Evolutionary conservation across 306 rosid genomes (phyloP).

Genomic region (Quercus wislizeni): DNA sequence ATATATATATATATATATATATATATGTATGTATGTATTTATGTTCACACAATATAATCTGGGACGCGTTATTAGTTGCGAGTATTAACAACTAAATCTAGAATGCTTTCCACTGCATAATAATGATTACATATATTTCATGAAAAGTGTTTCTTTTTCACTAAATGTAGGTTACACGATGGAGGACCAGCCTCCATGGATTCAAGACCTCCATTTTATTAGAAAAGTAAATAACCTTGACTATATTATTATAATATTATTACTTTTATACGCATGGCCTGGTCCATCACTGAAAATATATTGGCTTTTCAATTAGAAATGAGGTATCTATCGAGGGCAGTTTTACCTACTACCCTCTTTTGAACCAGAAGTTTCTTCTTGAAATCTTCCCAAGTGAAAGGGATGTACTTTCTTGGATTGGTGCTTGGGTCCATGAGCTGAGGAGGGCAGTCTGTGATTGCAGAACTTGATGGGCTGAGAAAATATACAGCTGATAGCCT

Average conservation of each 20-base stretch:
- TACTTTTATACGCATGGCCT: neutral
- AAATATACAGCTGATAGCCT: neutral
- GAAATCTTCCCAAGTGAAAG: neutral
- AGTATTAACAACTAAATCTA: too few relatives aligned
- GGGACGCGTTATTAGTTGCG: too few relatives aligned
- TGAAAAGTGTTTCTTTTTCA: too few relatives aligned
- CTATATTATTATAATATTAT: too few relatives aligned
- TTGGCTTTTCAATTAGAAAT: neutral
- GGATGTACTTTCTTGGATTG: neutral
- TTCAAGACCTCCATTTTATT: neutral
- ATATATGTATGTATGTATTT: too few relatives aligned
- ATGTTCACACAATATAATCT: too few relatives aligned
- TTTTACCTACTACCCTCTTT: neutral
- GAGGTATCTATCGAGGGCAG: neutral
- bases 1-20: too few relatives aligned
- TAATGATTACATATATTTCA: too few relatives aligned
- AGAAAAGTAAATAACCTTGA: too few relatives aligned
- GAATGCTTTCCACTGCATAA: too few relatives aligned
- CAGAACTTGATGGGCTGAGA: slow-evolving; percentile 3
- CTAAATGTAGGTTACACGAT: too few relatives aligned
- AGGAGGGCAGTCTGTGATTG: neutral
- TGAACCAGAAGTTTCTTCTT: neutral
- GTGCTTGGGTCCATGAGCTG: neutral
- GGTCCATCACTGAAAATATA: neutral
- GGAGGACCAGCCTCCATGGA: too few relatives aligned